Evolutionary conservation across 2,329 filamentous ascomycete genomes (phyloP), one percentile per base, ranked within the genome.

Genomic region (Nannizziopsis arthrosporioides): DNA sequence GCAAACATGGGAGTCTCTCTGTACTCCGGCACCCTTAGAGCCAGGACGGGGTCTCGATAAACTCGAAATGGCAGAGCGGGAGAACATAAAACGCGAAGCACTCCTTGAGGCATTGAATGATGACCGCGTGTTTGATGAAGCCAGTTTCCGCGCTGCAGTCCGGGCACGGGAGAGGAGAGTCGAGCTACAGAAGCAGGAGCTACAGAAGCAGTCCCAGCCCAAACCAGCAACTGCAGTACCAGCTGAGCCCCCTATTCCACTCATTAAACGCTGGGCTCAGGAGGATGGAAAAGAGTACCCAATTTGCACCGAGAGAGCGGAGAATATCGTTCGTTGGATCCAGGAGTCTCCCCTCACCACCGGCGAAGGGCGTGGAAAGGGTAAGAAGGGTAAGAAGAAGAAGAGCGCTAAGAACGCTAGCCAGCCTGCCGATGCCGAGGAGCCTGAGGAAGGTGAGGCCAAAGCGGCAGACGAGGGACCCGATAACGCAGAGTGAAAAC

Each of bases 241-340:
- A 27, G 22, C 22, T 18, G 15, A 11, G 45, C 49, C 59, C 50
- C 47, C 55, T 55, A 48, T 53, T 59, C 35, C 44, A 2, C 31
- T 47, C n/a, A 44, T 46, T 19, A 80, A 79, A 56, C 68, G 77
- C 7, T 82, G 78, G 78, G 74, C 76, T 4, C 73, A 78, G 48
- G 80, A 83, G 45, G 77, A 82, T 51, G 76, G 74, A 0, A 78
- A 77, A 57, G 82, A 86, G 54, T 84, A 84, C 60, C 77, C 78
- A 2, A 79, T 85, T 53, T 72, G 75, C 14, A 85, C 82, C 1
- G 81, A 84, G 53, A 74, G 85, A 17, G 84, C 84, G 0, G 73
- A 78, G 42, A 75, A 77, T 14, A 78, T 90, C 50, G 76, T 80
- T 0, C 68, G 76, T 37, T 92, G 85, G 85, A 75, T 90, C 17